Base-by-base conservation (phyloP, 139 green algal species). In the Micromonas commoda region DNA sequence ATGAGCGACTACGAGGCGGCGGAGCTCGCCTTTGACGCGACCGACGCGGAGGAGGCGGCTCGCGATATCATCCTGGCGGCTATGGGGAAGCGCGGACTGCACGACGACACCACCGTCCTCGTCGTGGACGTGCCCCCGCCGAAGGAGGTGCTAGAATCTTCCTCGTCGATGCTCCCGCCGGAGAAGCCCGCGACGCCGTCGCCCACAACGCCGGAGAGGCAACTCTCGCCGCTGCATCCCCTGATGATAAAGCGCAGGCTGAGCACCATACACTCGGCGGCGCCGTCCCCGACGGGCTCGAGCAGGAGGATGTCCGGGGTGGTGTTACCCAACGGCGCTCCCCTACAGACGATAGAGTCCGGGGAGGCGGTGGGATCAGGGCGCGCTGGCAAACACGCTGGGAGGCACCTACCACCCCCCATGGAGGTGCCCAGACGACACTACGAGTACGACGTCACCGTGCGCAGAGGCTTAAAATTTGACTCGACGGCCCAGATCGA, bases 71-170 rank as follows among this genome's bases (percentile, higher is more conserved):
- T 77, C 6, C 26, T 51, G 24, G 52, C 29, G 16, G 71, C 52
- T 1, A 6, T 77, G 23, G 29, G 51, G 52, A 28, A 28, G 33
- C 52, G 71, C 21, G 71, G 71, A n/a, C 26, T 39, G 13, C 71
- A 77, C 71, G 71, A 77, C 53, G 71, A 77, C 33, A 77, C 68
- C n/a, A 77, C 71, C 1, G 31, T 45, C 29, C n/a, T 77, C 53
- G 51, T 67, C 28, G 29, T 66, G 6, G 71, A 77, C 68, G 33
- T 61, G 6, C 68, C 68, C 2, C 33, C 64, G 64, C 28, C 21
- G 13, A 39, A 39, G 21, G 28, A 37, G 33, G 26, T 71, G 64
- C 45, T 57, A 9, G 45, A 57, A 9, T 57, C 16, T 16, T 57
- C 45, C 45, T 16, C 45, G 45, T 23, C 45, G 45, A 23, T 57